These are phyloP conservation scores for Linnemannia zychae DNA, from an alignment of 192 early-diverging fungal species.

Conservation along the genomic window DNA sequence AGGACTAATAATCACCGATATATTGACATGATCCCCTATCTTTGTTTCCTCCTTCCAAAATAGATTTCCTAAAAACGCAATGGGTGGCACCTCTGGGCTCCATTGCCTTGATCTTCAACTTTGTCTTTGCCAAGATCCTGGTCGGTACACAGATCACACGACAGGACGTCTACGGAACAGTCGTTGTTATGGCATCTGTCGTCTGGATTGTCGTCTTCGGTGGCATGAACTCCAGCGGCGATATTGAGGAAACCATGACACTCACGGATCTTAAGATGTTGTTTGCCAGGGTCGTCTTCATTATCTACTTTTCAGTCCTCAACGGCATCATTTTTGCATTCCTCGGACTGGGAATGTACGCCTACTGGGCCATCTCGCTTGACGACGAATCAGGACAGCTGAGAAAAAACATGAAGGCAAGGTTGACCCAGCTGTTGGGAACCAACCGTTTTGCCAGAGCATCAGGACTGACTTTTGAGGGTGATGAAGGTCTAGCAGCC, in stretches of 20 bases:
- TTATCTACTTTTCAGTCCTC: conserved; percentile 66
- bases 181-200: conserved; percentile 66
- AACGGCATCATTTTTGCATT: conserved; percentile 58
- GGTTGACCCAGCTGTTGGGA: conserved; percentile 16
- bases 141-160: conserved; percentile 66
- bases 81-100: conserved; percentile 72
- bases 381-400: conserved; percentile 40
- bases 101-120: conserved; percentile 71
- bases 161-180: conserved; percentile 66
- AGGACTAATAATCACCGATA: conserved; percentile 1
- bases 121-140: conserved; percentile 70
- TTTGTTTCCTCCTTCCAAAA: not conserved
- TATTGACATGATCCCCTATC: not conserved
- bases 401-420: conserved; percentile 35
- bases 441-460: conserved; percentile 27
- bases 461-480: conserved; percentile 38
- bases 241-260: conserved; percentile 65
- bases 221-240: conserved; percentile 62
- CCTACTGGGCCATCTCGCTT: conserved; percentile 54
- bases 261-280: conserved; percentile 61
- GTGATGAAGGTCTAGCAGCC: conserved; percentile 30
- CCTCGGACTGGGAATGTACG: conserved; percentile 59
- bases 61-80: conserved; percentile 72
- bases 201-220: conserved; percentile 73
- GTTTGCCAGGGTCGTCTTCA: conserved; percentile 62